Percentiles rank a stretch among this genome's conserved stretches.
phyloP scores from a whole-genome alignment of 2,329 filamentous ascomycete genomes.

The Penicillium sp. region DNA sequence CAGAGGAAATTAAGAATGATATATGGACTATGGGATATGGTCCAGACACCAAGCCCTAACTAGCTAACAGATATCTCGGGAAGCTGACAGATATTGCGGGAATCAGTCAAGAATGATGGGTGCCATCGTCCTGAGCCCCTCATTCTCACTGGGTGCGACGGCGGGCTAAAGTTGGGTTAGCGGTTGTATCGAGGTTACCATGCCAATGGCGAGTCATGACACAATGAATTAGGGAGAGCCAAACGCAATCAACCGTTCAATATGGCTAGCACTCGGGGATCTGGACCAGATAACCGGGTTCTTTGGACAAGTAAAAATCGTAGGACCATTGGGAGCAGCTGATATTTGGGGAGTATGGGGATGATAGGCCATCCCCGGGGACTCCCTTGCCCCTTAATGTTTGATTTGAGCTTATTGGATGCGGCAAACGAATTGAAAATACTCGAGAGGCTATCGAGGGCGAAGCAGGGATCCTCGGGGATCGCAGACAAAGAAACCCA shows the following conservation, averaged over 20 bases:
- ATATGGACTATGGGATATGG: not conserved
- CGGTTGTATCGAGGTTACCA: not conserved
- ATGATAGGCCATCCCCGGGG: not conserved
- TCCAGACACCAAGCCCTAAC: not conserved
- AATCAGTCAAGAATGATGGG: not conserved
- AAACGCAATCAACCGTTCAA: not conserved
- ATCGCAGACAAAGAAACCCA: constrained; percentile 12
- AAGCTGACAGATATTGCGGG: not conserved
- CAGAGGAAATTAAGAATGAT: not conserved
- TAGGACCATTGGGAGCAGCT: not conserved
- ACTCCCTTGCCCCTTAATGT: not conserved
- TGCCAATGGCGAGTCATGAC: not conserved
- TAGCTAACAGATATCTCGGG: no score
- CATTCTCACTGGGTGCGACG: not conserved
- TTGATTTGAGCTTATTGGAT: not conserved
- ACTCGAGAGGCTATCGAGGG: constrained; percentile 1
- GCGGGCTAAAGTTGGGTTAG: constrained; percentile 2
- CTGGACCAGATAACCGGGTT: not conserved
- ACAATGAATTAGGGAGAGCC: not conserved
- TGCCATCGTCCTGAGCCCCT: not conserved
- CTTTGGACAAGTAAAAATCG: not conserved
- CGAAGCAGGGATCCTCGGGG: constrained; percentile 6
- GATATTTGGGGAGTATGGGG: not conserved
- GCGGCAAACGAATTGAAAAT: not conserved
- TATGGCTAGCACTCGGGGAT: constrained; percentile 3